Conservation (phyloP, 2,329 filamentous ascomycete genomes). For the Plenodomus tracheiphilus region DNA sequence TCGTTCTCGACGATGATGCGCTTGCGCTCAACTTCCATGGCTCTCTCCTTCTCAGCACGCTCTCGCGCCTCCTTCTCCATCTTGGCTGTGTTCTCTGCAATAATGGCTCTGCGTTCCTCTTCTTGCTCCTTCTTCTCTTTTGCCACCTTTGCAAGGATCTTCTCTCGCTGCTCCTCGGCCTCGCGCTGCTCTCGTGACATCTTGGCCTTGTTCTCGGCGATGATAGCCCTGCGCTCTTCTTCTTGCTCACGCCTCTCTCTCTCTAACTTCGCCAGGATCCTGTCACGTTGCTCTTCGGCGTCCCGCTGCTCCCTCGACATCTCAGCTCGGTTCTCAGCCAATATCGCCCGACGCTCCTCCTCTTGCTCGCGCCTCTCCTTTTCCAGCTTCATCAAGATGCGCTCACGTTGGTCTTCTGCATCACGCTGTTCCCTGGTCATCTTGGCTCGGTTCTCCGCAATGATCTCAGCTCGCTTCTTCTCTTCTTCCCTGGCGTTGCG, state of each 20-base stretch:
- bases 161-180: constrained; percentile 29
- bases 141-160: constrained; percentile 42
- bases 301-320: constrained; percentile 22
- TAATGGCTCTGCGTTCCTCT: constrained; percentile 31
- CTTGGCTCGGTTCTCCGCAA: constrained; percentile 45
- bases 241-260: constrained; percentile 33
- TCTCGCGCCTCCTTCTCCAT: constrained; percentile 34
- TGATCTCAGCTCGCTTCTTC: constrained; percentile 45
- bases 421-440: constrained; percentile 43
- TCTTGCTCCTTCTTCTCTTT: constrained; percentile 44
- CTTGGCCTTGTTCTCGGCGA: constrained; percentile 31
- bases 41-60: constrained; percentile 27
- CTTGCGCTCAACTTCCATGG: constrained; percentile 31
- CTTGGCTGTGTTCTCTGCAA: constrained; percentile 37
- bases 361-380: constrained; percentile 18
- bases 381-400: constrained; percentile 4
- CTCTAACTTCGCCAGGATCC: constrained; percentile 27
- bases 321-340: constrained; percentile 29
- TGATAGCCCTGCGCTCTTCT: constrained; percentile 27
- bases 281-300: constrained; percentile 29
- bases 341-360: constrained; percentile 24
- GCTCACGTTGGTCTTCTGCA: constrained; percentile 25
- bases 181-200: constrained; percentile 32
- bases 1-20: constrained; percentile 36
- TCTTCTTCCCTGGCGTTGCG: constrained; percentile 45